These are phyloP conservation scores for Neoarthrinium moseri DNA, from an alignment of 2,329 filamentous ascomycete species.

Conservation along the genomic window DNA sequence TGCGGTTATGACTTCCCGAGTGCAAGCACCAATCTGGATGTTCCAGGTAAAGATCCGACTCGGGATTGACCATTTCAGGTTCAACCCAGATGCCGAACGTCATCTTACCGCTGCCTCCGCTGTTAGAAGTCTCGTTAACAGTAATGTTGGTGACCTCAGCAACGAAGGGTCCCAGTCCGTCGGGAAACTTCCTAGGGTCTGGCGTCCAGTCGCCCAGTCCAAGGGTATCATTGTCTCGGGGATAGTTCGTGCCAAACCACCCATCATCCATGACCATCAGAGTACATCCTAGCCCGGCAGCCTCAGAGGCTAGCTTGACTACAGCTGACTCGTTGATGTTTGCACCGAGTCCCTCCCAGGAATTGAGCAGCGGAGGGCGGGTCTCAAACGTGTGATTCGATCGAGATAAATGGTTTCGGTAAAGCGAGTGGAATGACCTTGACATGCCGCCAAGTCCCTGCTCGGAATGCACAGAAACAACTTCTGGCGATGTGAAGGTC, in stretches of 20 bases:
- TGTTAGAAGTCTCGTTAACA: slow-evolving; percentile 18
- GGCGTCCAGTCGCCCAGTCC: slow-evolving; percentile 64
- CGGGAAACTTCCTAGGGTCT: slow-evolving; percentile 57
- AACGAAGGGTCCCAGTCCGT: slow-evolving; percentile 53
- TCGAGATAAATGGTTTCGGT: slow-evolving; percentile 58
- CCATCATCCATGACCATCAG: slow-evolving; percentile 67
- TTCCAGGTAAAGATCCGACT: slow-evolving; percentile 57
- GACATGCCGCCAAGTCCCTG: slow-evolving; percentile 62
- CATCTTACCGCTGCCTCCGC: slow-evolving; percentile 42
- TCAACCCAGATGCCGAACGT: slow-evolving; percentile 67
- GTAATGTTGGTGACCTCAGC: slow-evolving; percentile 48
- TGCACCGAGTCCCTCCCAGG: slow-evolving; percentile 64
- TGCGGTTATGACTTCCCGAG: slow-evolving; percentile 54
- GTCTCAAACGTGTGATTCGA: slow-evolving; percentile 51
- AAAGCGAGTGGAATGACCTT: slow-evolving; percentile 59
- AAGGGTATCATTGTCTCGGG: slow-evolving; percentile 54
- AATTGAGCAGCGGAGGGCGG: slow-evolving; percentile 59
- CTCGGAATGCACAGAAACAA: slow-evolving; percentile 60
- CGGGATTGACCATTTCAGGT: slow-evolving; percentile 66
- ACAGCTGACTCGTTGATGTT: slow-evolving; percentile 57
- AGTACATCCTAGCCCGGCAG: slow-evolving; percentile 58
- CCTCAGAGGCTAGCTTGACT: slow-evolving; percentile 52
- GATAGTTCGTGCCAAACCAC: slow-evolving; percentile 65
- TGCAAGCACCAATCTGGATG: slow-evolving; percentile 66
- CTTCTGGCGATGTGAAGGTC: slow-evolving; percentile 60